A percentile compares a stretch with the other conserved stretches of the same genome.
Evolutionary conservation across 1,139 yeast genomes (phyloP).

Genomic region (Yamadazyma membranifaciens): DNA sequence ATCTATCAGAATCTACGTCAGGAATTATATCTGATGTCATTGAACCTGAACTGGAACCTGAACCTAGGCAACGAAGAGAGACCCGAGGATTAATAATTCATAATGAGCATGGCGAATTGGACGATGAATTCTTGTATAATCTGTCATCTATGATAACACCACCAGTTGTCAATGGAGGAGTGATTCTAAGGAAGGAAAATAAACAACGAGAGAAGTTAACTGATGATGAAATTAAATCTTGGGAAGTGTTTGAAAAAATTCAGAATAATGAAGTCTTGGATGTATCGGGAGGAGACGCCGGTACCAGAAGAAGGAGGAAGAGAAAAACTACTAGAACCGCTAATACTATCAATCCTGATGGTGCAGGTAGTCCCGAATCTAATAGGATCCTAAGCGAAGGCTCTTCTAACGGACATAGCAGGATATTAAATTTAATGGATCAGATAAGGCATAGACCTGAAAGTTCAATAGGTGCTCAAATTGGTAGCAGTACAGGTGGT

Average conservation of each 20-base stretch:
- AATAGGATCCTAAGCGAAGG: no score
- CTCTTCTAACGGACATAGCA: slow-evolving; percentile 1
- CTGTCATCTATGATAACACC: slow-evolving; percentile 4
- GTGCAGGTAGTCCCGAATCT: background rate
- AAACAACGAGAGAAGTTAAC: slow-evolving; percentile 29
- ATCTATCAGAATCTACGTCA: no score
- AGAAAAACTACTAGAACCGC: slow-evolving; percentile 16
- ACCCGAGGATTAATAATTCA: slow-evolving; percentile 24
- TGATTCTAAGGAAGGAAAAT: slow-evolving; percentile 35
- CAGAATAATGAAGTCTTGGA: slow-evolving; percentile 15
- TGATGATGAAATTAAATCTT: slow-evolving; percentile 37
- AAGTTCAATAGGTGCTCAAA: background rate
- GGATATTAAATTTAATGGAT: slow-evolving; percentile 26
- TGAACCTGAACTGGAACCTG: background rate
- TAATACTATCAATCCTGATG: background rate
- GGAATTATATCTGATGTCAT: no score
- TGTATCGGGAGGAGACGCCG: background rate
- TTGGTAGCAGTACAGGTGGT: background rate
- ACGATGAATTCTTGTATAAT: slow-evolving; percentile 30
- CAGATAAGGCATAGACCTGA: slow-evolving; percentile 18
- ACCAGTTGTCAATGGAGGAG: slow-evolving; percentile 41
- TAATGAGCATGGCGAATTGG: slow-evolving; percentile 35
- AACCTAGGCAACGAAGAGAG: no score
- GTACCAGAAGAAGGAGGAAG: slow-evolving; percentile 23
- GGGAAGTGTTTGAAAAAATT: slow-evolving; percentile 40